Evolutionary conservation across 768 basidiomycete genomes (phyloP), one percentile per base, ranked within the genome.

Genomic region (Boletus barrowsii): DNA sequence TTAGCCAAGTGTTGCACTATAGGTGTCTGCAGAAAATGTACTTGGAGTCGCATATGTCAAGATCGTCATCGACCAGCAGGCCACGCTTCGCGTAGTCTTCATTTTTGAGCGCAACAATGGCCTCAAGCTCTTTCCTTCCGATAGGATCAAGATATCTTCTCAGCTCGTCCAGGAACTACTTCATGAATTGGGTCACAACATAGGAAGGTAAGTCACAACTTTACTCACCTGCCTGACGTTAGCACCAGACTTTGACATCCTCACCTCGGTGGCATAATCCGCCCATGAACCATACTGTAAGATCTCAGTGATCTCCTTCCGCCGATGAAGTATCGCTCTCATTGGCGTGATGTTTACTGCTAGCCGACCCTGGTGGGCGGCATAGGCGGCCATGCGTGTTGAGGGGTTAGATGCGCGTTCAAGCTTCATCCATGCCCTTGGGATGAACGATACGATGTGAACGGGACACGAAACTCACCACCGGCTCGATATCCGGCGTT

Each of bases 1-100:
- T 49, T 22, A 42, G 43, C 11, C 26, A 30, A 62, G 47, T 14
- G 13, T 20, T 20, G 5, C 15, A 32, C 15, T 36, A 22, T 13
- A 6, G 18, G 7, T n/a, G 20, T 24, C n/a, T 39, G 8, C 1
- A 35, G 8, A 26, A 40, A 82, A 42, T 33, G 58, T 85, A 91
- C 59, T 87, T 79, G 68, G 86, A 90, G 63, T 93, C 91, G 88
- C 90, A 93, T 56, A 88, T 74, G 61, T 84, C 84, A 63, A 93
- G 83, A 59, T 85, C 71, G 48, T 82, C 82, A 54, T 91, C 84
- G 58, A 83, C 86, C 0, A 81, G 82, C 39, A 82, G 64, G 1
- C 82, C 83, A 20, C 73, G 75, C 56, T 77, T 76, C 53, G 79
- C 73, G 55, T 85, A 81, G 58, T 92, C 90, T 62, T 84, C 82